These are phyloP conservation scores for Gracilaria domingensis DNA, from an alignment of 23 red algal species.

Conservation along the genomic window DNA sequence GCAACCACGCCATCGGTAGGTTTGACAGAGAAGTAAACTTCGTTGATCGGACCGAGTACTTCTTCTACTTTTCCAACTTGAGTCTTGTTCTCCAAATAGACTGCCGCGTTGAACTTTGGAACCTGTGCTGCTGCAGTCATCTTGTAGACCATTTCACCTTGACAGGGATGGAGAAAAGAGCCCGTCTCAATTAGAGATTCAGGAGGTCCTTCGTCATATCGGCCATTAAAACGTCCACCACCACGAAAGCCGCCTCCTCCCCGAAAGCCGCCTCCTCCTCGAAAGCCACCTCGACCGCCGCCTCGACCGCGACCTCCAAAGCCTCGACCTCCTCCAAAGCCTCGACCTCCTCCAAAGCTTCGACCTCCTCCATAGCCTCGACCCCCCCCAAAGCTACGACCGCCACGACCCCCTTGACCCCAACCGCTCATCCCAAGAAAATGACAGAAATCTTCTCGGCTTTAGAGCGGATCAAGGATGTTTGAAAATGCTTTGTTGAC, in stretches of 20 bases:
- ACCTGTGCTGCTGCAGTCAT: slow-evolving; percentile 74
- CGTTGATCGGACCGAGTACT: slow-evolving; percentile 89
- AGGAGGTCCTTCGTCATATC: slow-evolving; percentile 82
- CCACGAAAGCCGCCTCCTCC: slow-evolving; percentile 55
- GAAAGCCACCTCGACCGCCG: slow-evolving; percentile 35
- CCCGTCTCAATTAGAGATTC: slow-evolving; percentile 73
- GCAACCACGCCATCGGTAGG: slow-evolving; percentile 84
- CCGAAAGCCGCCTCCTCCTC: slow-evolving; percentile 47
- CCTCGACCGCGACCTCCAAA: neutral
- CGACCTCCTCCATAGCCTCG: slow-evolving; percentile 13
- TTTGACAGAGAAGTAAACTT: slow-evolving; percentile 92
- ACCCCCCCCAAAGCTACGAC: neutral
- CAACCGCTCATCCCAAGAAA: slow-evolving; percentile 21
- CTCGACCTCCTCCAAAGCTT: neutral
- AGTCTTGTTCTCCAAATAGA: slow-evolving; percentile 95
- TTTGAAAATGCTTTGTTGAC: neutral
- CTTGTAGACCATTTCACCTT: slow-evolving; percentile 93
- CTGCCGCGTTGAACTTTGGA: slow-evolving; percentile 94
- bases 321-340: neutral
- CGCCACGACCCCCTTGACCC: slow-evolving; percentile 13
- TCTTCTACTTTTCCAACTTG: slow-evolving; percentile 97
- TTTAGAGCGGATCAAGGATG: neutral
- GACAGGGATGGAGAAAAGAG: slow-evolving; percentile 85
- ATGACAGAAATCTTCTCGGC: neutral
- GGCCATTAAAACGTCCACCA: slow-evolving; percentile 40